Base-by-base conservation (phyloP, 2,329 filamentous ascomycete species). In the Pyrenophora seminiperda region DNA sequence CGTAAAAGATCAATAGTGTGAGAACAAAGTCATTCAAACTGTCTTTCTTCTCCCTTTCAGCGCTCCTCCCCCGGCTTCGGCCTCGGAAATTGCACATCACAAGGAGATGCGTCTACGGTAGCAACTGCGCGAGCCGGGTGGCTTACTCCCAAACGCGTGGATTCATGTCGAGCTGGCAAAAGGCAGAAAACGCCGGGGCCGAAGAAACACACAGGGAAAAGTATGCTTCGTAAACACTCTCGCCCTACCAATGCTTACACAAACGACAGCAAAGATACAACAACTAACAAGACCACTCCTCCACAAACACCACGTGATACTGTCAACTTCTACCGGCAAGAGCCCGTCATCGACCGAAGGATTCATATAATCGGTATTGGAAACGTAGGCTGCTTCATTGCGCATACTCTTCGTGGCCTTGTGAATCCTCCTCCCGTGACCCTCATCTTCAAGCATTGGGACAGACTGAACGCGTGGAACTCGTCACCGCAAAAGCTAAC, bases 361-460 rank as follows among this genome's bases (percentile, higher is more conserved):
- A 67, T 73, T 18, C 85, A 94, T 65, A 81, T 97, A 39, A 76
- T 96, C 3, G 92, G 93, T 9, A 69, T 89, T 9, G 92, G 92
- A 29, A 95, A 91, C 67, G 79, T 96, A 10, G 92, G 91, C 11
- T 84, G 84, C 34, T 83, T 97, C 19, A 84, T 92, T 56, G 91
- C 92, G 19, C 86, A 87, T 67, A 83, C 84, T 17, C 77, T 97
- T 9, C 82, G 84, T 17, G 79, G 81, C 15, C 76, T 85, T 7
- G 77, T 79, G 6, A 73, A 82, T 15, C 80, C 82, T 2, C 90
- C 90, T 4, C 89, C 89, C 0, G 81, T 96, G 30, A 93, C 90
- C 0, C 79, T 97, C 5, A 80, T 96, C n/a, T 80, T 96, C 29
- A 88, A 91, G 65, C 80, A 77, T 29, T 71, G 72, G 29, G 63